Percentiles rank a stretch among this genome's conserved stretches.
These are phyloP conservation scores for Vaccinium vitisidaea DNA, from an alignment of 148 eudicot genomes.

Conservation along the genomic window DNA sequence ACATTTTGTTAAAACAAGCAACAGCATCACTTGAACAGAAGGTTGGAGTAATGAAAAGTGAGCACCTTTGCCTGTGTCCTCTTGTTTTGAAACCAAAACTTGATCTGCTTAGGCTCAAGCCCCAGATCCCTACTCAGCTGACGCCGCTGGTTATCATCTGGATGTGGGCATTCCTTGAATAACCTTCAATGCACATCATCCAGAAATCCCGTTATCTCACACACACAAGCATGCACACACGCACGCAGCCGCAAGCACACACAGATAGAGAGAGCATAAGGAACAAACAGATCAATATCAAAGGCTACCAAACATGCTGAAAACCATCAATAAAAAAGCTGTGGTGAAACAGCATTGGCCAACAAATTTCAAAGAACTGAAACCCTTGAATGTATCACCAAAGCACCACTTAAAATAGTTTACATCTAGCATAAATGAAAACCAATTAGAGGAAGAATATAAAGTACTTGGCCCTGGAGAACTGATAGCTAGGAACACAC, in stretches of 20 bases:
- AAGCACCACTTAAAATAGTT: neutral
- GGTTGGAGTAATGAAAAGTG: neutral
- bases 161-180: conserved; percentile 39
- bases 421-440: neutral
- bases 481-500: neutral
- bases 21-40: neutral
- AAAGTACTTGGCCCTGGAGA: neutral
- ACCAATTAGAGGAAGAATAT: neutral
- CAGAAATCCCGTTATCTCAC: neutral
- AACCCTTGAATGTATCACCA: neutral
- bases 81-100: conserved; percentile 65
- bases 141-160: conserved; percentile 37
- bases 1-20: neutral
- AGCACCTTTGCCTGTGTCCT: conserved; percentile 55
- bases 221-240: no score
- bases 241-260: neutral
- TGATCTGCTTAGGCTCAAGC: conserved; percentile 41
- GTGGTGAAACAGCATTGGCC: neutral
- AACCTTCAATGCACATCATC: conserved; percentile 26
- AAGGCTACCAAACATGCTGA: neutral
- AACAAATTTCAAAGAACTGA: conserved; percentile 1
- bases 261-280: conserved; percentile 5
- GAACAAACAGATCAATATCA: neutral
- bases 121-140: conserved; percentile 44
- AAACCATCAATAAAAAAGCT: neutral